Percentiles rank a stretch among this genome's conserved stretches.
Evolutionary conservation across 345 rosid genomes (phyloP).

Genomic region (Syzygium grande): DNA sequence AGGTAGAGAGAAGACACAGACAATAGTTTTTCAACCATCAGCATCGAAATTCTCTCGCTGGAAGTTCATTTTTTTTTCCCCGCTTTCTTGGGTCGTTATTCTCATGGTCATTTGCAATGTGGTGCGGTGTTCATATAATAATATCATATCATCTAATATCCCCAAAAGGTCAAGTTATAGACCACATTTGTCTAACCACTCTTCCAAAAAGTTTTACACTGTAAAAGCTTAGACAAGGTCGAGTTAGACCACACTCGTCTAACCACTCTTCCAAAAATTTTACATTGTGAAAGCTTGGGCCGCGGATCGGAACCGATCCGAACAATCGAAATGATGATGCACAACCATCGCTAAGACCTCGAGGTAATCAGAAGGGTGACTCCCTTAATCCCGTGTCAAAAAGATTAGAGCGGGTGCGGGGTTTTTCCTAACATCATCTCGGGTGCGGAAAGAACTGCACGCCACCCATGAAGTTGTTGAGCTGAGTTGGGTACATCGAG

Average conservation of each 20-base stretch:
- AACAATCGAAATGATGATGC: neutral
- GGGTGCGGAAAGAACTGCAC: slow-evolving; percentile 65
- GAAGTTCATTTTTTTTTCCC: neutral
- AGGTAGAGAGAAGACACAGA: neutral
- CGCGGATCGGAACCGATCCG: neutral
- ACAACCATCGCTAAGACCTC: neutral
- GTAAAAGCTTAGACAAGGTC: neutral
- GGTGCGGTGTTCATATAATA: neutral
- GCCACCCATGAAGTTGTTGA: slow-evolving; percentile 53
- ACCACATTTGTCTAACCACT: neutral
- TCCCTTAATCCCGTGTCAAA: neutral
- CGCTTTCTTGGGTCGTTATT: neutral
- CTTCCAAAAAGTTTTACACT: neutral
- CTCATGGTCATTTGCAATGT: neutral
- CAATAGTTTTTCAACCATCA: neutral
- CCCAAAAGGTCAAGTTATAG: neutral
- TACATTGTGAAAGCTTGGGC: neutral
- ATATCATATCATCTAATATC: neutral
- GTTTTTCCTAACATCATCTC: slow-evolving; percentile 19
- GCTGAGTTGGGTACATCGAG: slow-evolving; percentile 42
- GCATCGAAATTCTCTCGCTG: neutral
- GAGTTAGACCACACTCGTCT: neutral
- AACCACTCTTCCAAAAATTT: neutral
- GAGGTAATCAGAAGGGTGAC: neutral
- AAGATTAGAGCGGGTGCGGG: neutral